These are phyloP conservation scores for Ascochyta pisi DNA, from an alignment of 2,329 filamentous ascomycete genomes.

Conservation along the genomic window DNA sequence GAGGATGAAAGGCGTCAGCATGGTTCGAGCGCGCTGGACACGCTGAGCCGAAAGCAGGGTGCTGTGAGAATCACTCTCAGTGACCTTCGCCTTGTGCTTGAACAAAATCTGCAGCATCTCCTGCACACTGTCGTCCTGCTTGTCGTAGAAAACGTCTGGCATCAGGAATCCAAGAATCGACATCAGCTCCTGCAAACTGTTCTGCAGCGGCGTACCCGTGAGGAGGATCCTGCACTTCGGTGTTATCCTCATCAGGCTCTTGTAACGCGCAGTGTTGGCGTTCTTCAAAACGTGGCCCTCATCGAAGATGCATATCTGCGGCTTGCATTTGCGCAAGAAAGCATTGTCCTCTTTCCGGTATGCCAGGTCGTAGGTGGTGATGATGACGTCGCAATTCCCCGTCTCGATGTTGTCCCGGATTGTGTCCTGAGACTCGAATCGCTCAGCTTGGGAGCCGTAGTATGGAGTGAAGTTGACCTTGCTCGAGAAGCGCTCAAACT, in stretches of 20 bases:
- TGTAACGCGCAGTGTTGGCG: slow-evolving; percentile 80
- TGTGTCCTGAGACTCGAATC: slow-evolving; percentile 70
- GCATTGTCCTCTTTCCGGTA: slow-evolving; percentile 65
- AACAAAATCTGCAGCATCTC: slow-evolving; percentile 88
- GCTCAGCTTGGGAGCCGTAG: slow-evolving; percentile 72
- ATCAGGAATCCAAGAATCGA: slow-evolving; percentile 94
- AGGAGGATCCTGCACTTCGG: slow-evolving; percentile 86
- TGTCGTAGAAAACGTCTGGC: slow-evolving; percentile 75
- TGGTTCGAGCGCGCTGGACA: slow-evolving; percentile 84
- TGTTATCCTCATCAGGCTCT: slow-evolving; percentile 76
- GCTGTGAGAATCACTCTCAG: slow-evolving; percentile 72
- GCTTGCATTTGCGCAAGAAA: slow-evolving; percentile 66
- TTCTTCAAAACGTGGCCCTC: slow-evolving; percentile 96
- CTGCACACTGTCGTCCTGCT: slow-evolving; percentile 66
- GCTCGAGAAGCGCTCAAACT: slow-evolving; percentile 88
- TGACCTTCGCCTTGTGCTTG: slow-evolving; percentile 86
- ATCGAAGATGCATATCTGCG: slow-evolving; percentile 77
- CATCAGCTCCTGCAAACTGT: slow-evolving; percentile 91
- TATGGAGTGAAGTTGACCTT: slow-evolving; percentile 74
- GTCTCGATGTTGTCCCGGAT: slow-evolving; percentile 69
- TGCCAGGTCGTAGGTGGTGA: slow-evolving; percentile 75
- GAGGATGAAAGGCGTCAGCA: slow-evolving; percentile 93
- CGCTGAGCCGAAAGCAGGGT: slow-evolving; percentile 86
- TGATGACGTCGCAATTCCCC: slow-evolving; percentile 67
- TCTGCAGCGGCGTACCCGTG: slow-evolving; percentile 89